These are phyloP conservation scores for Takakia lepidozioides DNA, from an alignment of 225 moss, liverwort and hornwort species.

Conservation along the genomic window DNA sequence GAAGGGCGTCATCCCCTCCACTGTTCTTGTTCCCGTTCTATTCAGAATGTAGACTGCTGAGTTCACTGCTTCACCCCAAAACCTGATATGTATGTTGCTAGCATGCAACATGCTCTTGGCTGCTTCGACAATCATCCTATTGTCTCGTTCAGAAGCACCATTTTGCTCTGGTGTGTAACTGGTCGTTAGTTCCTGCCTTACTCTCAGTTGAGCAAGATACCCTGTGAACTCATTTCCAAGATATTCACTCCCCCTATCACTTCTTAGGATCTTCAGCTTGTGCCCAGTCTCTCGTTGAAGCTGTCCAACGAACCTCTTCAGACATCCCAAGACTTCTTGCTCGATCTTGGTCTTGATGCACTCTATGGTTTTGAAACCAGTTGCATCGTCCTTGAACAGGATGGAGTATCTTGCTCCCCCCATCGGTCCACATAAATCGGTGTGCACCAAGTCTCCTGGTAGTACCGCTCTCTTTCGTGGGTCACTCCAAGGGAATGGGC, in stretches of 20 bases:
- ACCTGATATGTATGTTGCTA: too few relatives aligned
- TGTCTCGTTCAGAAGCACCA: background rate
- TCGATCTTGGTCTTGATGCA: constrained; percentile 1
- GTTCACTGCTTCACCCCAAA: too few relatives aligned
- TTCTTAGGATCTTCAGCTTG: background rate
- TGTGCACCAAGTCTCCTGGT: background rate
- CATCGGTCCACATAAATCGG: constrained; percentile 3
- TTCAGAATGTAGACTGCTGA: too few relatives aligned
- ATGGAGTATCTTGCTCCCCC: background rate
- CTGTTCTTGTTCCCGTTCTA: background rate
- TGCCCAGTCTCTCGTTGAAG: background rate
- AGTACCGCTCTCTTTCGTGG: background rate
- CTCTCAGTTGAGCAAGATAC: background rate
- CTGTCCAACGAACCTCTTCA: background rate
- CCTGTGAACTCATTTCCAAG: background rate
- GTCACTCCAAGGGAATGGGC: background rate
- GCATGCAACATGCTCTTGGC: too few relatives aligned
- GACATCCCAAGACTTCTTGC: background rate
- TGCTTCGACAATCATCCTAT: too few relatives aligned
- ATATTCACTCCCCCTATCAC: constrained; percentile 1
- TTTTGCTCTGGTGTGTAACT: constrained; percentile 3
- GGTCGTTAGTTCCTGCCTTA: constrained; percentile 1
- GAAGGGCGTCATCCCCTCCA: background rate
- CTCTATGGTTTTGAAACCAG: constrained; percentile 1
- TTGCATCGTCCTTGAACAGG: constrained; percentile 1